phyloP scores from a whole-genome alignment of 495 filamentous ascomycete genomes.

The Penicillium canescens region DNA sequence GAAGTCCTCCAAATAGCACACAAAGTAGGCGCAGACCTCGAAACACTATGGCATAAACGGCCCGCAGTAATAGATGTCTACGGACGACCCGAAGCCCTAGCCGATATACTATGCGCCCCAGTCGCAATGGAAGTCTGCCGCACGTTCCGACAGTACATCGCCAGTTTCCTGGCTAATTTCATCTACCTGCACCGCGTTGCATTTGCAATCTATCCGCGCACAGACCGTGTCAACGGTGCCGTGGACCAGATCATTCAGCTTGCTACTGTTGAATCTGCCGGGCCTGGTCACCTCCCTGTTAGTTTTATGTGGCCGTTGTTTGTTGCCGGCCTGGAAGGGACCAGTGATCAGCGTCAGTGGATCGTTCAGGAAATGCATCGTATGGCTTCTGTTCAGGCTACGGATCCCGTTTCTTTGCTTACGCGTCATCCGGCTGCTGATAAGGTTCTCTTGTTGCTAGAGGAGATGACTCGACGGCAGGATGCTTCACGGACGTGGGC shows the following conservation, averaged over 20 bases:
- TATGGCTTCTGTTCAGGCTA: slow-evolving; percentile 21
- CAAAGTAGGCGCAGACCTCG: slow-evolving; percentile 40
- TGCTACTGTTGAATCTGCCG: slow-evolving; percentile 32
- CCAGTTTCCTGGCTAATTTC: slow-evolving; percentile 44
- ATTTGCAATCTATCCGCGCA: slow-evolving; percentile 44
- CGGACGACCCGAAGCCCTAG: slow-evolving; percentile 24
- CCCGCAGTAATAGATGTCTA: slow-evolving; percentile 39
- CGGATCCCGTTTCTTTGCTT: slow-evolving; percentile 4
- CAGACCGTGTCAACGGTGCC: slow-evolving; percentile 40
- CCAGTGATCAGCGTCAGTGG: slow-evolving; percentile 35
- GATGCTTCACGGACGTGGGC: slow-evolving; percentile 43
- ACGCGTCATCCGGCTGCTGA: slow-evolving; percentile 32
- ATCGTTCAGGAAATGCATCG: slow-evolving; percentile 38
- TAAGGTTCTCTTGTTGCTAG: slow-evolving; percentile 32
- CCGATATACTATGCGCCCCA: slow-evolving; percentile 23
- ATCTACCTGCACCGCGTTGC: slow-evolving; percentile 44
- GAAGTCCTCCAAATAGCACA: slow-evolving; percentile 45
- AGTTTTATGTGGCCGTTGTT: slow-evolving; percentile 44
- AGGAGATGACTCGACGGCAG: slow-evolving; percentile 42
- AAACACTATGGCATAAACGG: slow-evolving; percentile 37
- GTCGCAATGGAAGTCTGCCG: slow-evolving; percentile 33
- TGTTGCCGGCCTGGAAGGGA: slow-evolving; percentile 38
- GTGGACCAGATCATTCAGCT: slow-evolving; percentile 42
- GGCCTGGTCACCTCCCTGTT: slow-evolving; percentile 22
- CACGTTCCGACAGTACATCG: slow-evolving; percentile 39